Evolutionary conservation across 169 alveolate genomes (phyloP).

Genomic region (Cryptosporidium sp.): DNA sequence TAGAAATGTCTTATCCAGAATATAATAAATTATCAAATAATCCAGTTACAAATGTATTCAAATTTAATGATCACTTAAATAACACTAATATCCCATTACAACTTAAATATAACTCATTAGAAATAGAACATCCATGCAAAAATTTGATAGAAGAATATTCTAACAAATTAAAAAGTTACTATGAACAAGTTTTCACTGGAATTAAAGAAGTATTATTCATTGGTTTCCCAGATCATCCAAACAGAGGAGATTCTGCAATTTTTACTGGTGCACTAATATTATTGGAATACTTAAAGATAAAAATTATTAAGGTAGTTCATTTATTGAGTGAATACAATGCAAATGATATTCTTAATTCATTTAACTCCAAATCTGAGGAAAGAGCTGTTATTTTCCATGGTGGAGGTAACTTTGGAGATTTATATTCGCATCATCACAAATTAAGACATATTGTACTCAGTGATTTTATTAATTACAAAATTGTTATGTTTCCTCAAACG

Average conservation of each 20-base stretch:
- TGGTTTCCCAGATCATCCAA: slow-evolving; percentile 75
- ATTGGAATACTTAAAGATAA: slow-evolving; percentile 29
- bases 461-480: slow-evolving; percentile 38
- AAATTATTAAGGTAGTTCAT: slow-evolving; percentile 59
- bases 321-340: slow-evolving; percentile 25
- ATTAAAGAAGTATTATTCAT: slow-evolving; percentile 46
- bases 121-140: slow-evolving; percentile 66
- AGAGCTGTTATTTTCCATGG: slow-evolving; percentile 71
- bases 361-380: not conserved
- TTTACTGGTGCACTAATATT: slow-evolving; percentile 67
- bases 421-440: slow-evolving; percentile 71
- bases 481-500: slow-evolving; percentile 69
- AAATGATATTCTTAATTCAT: slow-evolving; percentile 23
- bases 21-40: slow-evolving; percentile 1
- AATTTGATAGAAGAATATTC: slow-evolving; percentile 42
- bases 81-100: not conserved
- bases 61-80: not conserved
- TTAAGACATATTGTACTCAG: slow-evolving; percentile 43
- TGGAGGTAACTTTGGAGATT: slow-evolving; percentile 74
- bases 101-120: slow-evolving; percentile 28
- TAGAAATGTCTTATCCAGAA: slow-evolving; percentile 48
- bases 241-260: slow-evolving; percentile 72
- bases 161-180: slow-evolving; percentile 30
- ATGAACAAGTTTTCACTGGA: slow-evolving; percentile 35
- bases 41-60: not conserved